Base-by-base conservation (phyloP, 108 stramenopile species). In the Aurantiochytrium sp. region DNA sequence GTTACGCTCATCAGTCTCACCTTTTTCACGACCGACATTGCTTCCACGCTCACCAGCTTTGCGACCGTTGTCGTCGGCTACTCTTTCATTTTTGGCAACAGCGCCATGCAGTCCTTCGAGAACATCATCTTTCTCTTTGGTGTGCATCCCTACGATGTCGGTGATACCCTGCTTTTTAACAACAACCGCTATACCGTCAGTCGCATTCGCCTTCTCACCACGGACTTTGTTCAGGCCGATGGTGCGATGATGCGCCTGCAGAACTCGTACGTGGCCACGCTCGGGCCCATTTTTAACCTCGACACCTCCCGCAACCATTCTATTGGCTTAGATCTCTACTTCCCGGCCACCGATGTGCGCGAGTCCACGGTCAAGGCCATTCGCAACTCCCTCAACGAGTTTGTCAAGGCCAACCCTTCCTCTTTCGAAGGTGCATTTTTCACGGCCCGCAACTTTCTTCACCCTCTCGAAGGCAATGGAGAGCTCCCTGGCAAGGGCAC, bases 111-210 rank as follows among this genome's bases (percentile, higher is more conserved):
- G 19, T 83, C 76, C n/a, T 83, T 83, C 51, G 76, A 83, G 28
- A 83, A 83, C 51, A 83, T 83, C 76, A 53, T 83, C 51, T 83
- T 83, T 1, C 76, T 83, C 76, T 83, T 83, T 23, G 76, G 76
- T 35, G 76, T 83, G 0, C 76, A 83, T 23, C 76, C 76, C 18
- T 83, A 83, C 76, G 76, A 83, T 35, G 76, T 83, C n/a, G 76
- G 76, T 35, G 76, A 83, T 23, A 83, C 45, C n/a, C 45, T 83
- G n/a, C 45, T 83, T 2, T 53, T 83, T 4, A 53, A 53, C 25
- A 53, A 47, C 76, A 53, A 83, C 28, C 76, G 76, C 51, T 83
- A 53, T 23, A 53, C 45, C 19, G 76, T 83, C 23, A n/a, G n/a
- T 4, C 45, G 76, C 25, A 83, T 83, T 35, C 76, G 76, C 23